These are phyloP conservation scores for Quercus berberidifolia DNA, from an alignment of 306 rosid genomes.

Conservation along the genomic window DNA sequence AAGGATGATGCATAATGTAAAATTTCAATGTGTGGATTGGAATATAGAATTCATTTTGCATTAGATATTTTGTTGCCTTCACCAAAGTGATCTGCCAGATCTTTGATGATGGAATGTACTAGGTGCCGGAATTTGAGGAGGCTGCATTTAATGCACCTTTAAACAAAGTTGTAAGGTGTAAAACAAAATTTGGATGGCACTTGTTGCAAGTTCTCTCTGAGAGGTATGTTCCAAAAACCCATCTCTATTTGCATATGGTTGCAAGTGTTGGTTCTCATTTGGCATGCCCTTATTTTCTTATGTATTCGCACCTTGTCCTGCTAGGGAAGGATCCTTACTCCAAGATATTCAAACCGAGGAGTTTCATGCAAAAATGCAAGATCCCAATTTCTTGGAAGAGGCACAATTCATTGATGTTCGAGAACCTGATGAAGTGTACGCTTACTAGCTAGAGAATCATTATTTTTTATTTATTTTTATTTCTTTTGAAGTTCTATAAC, in stretches of 20 bases:
- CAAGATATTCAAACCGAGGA: conserved; percentile 73
- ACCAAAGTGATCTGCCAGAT: conserved; percentile 10
- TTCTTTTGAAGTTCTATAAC: neutral
- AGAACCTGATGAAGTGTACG: conserved; percentile 95
- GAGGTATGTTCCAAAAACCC: conserved; percentile 40
- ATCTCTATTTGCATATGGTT: conserved; percentile 3
- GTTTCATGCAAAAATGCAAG: conserved; percentile 65
- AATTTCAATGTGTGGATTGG: neutral
- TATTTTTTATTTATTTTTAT: neutral
- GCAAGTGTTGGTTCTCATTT: conserved; percentile 5
- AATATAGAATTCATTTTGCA: neutral
- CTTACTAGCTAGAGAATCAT: conserved; percentile 10
- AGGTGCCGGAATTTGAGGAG: conserved; percentile 98
- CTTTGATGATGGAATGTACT: conserved; percentile 28
- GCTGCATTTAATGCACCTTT: conserved; percentile 87
- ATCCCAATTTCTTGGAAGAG: conserved; percentile 65
- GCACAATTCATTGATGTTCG: conserved; percentile 88
- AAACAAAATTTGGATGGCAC: conserved; percentile 97
- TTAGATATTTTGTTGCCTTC: neutral
- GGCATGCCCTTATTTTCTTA: conserved; percentile 14
- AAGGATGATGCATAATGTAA: neutral
- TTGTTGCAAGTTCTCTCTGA: conserved; percentile 85
- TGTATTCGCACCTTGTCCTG: conserved; percentile 22
- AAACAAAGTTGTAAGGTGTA: conserved; percentile 83
- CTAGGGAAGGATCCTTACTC: conserved; percentile 72